Conservation (phyloP, 169 alveolate species). For the Amoebophrya sp. region DNA sequence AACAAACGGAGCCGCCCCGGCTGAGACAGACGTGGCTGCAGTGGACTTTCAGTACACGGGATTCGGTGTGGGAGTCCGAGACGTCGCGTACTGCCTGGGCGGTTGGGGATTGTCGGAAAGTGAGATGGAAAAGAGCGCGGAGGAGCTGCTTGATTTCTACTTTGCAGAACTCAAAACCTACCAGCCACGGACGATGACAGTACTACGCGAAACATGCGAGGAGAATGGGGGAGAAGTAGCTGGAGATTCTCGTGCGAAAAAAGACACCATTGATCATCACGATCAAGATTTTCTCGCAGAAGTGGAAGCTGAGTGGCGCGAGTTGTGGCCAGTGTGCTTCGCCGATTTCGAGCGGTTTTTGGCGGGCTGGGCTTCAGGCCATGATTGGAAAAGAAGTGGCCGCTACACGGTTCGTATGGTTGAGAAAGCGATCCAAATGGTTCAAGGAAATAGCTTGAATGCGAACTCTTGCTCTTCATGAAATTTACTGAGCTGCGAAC, state of each 20-base stretch:
- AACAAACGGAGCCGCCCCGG: too few species aligned
- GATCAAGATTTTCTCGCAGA: too few species aligned
- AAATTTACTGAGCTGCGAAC: too few species aligned
- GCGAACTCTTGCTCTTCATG: too few species aligned
- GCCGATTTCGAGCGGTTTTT: slow-evolving; percentile 6
- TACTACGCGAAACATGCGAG: too few species aligned
- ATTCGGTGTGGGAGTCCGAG: neutral
- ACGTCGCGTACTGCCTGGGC: neutral
- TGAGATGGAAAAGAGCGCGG: neutral
- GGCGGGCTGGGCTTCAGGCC: neutral
- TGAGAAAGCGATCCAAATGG: neutral
- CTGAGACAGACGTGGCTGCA: neutral
- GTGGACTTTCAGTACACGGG: neutral
- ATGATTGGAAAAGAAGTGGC: neutral
- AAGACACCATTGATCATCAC: too few species aligned
- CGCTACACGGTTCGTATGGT: neutral
- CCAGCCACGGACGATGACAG: too few species aligned
- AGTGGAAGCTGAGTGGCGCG: neutral
- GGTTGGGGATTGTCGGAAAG: neutral
- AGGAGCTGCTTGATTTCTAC: neutral
- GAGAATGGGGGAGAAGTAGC: too few species aligned
- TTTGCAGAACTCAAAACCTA: neutral
- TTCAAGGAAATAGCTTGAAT: neutral
- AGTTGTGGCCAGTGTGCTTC: slow-evolving; percentile 3
- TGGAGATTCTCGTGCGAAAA: too few species aligned